Evolutionary conservation across 176 grass and related monocot genomes (phyloP).

Genomic region (Carex kokanica): DNA sequence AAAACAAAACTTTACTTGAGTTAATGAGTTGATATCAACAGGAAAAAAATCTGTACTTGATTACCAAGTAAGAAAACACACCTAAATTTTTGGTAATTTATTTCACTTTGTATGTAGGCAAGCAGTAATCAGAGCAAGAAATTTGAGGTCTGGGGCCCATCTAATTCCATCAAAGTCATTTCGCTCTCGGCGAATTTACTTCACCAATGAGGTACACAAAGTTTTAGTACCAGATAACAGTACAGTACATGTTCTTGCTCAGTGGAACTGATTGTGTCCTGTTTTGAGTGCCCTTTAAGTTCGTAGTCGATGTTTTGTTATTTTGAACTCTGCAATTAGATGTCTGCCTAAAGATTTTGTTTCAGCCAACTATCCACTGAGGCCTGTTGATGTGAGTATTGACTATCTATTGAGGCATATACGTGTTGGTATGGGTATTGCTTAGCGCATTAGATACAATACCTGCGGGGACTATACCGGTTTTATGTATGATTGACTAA

Average conservation of each 20-base stretch:
- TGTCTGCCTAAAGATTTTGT: not conserved
- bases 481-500: not conserved
- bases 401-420: not conserved
- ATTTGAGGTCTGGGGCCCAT: constrained; percentile 62
- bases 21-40: not conserved
- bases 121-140: constrained; percentile 81
- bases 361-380: not conserved
- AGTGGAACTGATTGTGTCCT: not conserved
- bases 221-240: not conserved
- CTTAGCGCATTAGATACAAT: not conserved
- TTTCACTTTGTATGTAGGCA: constrained; percentile 42
- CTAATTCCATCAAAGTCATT: constrained; percentile 88
- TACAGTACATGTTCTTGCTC: not conserved
- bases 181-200: constrained; percentile 70
- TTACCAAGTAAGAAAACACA: not conserved
- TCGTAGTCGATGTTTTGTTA: not conserved
- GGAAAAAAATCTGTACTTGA: not conserved
- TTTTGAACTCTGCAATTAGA: not conserved
- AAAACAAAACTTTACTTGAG: not conserved
- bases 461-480: not conserved
- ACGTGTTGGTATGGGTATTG: not conserved
- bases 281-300: constrained; percentile 9
- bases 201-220: constrained; percentile 77
- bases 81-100: not conserved
- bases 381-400: not conserved